phyloP scores from a whole-genome alignment of 2,329 filamentous ascomycete species.

The Cladosporium sphaerospermum region DNA sequence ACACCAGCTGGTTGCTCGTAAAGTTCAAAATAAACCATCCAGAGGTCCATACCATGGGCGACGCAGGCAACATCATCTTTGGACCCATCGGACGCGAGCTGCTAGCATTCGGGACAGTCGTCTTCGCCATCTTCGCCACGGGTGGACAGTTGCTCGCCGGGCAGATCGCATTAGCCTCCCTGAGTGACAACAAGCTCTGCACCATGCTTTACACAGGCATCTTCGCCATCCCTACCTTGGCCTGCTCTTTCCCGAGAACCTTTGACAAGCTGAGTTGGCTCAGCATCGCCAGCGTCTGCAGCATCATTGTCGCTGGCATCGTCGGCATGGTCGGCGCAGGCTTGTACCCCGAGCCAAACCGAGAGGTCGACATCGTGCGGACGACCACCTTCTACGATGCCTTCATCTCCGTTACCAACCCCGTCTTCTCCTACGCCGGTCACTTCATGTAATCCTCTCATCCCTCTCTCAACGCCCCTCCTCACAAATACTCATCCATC shows the following conservation, averaged over 20 bases:
- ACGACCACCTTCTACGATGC: constrained; percentile 39
- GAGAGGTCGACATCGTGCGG: constrained; percentile 35
- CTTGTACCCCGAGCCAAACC: constrained; percentile 33
- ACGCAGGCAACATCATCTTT: constrained; percentile 31
- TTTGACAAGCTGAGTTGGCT: constrained; percentile 46
- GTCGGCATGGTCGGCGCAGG: constrained; percentile 48
- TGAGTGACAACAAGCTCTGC: constrained; percentile 45
- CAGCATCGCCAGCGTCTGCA: constrained; percentile 39
- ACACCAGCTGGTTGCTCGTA: constrained; percentile 45
- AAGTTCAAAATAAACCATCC: constrained; percentile 37
- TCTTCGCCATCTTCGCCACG: constrained; percentile 48
- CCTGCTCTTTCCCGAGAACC: constrained; percentile 45
- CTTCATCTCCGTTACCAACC: constrained; percentile 46
- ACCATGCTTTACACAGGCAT: constrained; percentile 47
- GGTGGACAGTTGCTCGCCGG: constrained; percentile 48
- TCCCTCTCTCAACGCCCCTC: not conserved
- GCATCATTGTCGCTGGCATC: constrained; percentile 45
- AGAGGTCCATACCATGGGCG: constrained; percentile 33
- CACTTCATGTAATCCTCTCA: constrained; percentile 39
- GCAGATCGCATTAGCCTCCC: constrained; percentile 43
- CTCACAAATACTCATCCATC: not conserved
- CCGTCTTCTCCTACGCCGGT: constrained; percentile 48
- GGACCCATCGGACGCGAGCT: constrained; percentile 24
- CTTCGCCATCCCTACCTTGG: constrained; percentile 43
- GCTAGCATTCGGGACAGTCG: constrained; percentile 39